A percentile compares a stretch with the other conserved stretches of the same genome.
These are phyloP conservation scores for Entomortierella chlamydospora DNA, from an alignment of 192 early-diverging fungal genomes.

Conservation along the genomic window DNA sequence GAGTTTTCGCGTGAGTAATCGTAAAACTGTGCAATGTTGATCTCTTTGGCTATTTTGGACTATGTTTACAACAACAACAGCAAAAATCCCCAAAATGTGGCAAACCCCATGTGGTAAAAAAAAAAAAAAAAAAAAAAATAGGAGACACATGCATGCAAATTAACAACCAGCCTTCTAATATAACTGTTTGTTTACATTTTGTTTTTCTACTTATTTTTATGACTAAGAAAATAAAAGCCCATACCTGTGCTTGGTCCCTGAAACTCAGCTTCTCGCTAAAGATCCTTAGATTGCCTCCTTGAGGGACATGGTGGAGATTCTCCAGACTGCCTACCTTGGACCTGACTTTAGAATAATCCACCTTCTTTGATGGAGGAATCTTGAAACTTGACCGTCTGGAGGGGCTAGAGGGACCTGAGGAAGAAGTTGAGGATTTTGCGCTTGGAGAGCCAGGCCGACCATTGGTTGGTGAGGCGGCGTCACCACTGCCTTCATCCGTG, in stretches of 20 bases:
- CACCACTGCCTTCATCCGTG: constrained; percentile 3
- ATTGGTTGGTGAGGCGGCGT: neutral
- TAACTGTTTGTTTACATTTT: neutral
- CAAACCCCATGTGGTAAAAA: neutral
- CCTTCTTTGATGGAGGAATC: constrained; percentile 42
- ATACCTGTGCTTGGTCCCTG: constrained; percentile 45
- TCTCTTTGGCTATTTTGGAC: constrained; percentile 54
- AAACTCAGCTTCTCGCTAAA: constrained; percentile 46
- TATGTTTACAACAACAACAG: neutral
- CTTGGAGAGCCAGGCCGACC: constrained; percentile 20
- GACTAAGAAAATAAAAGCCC: neutral
- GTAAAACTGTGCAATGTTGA: constrained; percentile 39
- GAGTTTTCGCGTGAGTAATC: constrained; percentile 31
- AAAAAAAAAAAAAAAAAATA: constrained; percentile 1
- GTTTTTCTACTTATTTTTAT: neutral
- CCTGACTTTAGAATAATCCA: constrained; percentile 50
- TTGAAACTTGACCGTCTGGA: constrained; percentile 31
- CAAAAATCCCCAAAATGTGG: neutral
- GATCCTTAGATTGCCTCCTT: constrained; percentile 52
- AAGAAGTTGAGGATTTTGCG: constrained; percentile 27
- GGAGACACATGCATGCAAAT: constrained; percentile 5
- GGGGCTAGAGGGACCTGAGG: constrained; percentile 13
- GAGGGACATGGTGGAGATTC: constrained; percentile 59
- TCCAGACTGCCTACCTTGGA: constrained; percentile 60
- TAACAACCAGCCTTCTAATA: neutral